phyloP scores from a whole-genome alignment of 345 rosid species.

The Aegle marmelos region DNA sequence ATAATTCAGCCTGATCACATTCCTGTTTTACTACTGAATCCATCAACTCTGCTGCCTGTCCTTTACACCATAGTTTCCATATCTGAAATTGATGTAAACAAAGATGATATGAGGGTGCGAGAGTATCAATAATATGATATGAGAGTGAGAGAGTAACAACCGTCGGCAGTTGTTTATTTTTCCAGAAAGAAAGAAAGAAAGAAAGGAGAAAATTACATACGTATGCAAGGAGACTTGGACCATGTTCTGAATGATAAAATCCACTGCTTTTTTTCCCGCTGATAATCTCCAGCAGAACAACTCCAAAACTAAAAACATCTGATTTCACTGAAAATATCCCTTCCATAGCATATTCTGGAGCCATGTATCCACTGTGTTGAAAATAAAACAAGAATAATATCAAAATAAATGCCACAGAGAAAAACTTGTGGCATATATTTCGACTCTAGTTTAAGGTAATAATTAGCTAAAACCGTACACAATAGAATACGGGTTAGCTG shows the following conservation, averaged over 20 bases:
- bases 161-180: too few relatives aligned
- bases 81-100: not conserved
- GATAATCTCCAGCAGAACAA: not conserved
- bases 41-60: not conserved
- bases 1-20: not conserved
- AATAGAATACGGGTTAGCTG: too few relatives aligned
- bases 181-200: not conserved
- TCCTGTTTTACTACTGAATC: constrained; percentile 1
- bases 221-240: not conserved
- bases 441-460: too few relatives aligned
- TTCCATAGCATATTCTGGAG: not conserved
- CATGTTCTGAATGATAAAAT: not conserved
- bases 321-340: not conserved
- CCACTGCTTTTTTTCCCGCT: not conserved
- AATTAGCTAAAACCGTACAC: too few relatives aligned
- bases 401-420: not conserved
- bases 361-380: not conserved
- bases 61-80: constrained; percentile 12
- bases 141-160: not conserved
- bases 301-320: not conserved
- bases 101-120: not conserved
- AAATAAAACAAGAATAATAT: not conserved
- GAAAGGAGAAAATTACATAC: not conserved
- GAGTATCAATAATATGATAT: too few relatives aligned
- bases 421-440: not conserved